Conservation (phyloP, 371 early-diverging fungal genomes). For the Syncephalastrum monosporum region DNA sequence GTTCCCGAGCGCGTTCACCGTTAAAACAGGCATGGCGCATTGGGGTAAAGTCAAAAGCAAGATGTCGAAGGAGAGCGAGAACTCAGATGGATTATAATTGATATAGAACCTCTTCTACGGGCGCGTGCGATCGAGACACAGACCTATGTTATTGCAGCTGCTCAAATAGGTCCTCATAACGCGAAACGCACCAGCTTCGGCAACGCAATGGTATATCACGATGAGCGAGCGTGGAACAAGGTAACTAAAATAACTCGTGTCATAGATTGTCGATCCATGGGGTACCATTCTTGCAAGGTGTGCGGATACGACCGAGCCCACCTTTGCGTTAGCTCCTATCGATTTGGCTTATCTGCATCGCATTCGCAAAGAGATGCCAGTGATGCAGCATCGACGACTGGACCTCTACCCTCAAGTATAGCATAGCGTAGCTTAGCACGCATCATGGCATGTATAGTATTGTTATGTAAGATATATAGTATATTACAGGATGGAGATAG, state of each 20-base stretch:
- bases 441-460: too few species aligned
- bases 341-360: slow-evolving; percentile 59
- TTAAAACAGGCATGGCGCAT: slow-evolving; percentile 81
- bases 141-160: slow-evolving; percentile 66
- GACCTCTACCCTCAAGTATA: slow-evolving; percentile 57
- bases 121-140: slow-evolving; percentile 90
- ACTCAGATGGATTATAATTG: background rate
- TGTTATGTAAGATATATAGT: too few species aligned
- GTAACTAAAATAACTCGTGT: background rate
- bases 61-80: background rate
- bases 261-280: slow-evolving; percentile 51
- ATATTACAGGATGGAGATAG: too few species aligned
- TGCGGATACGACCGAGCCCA: slow-evolving; percentile 37
- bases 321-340: slow-evolving; percentile 63
- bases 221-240: background rate
- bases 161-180: slow-evolving; percentile 80
- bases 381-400: slow-evolving; percentile 63
- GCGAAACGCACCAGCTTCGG: slow-evolving; percentile 75
- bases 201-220: slow-evolving; percentile 66
- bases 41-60: slow-evolving; percentile 60
- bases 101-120: slow-evolving; percentile 65
- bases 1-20: slow-evolving; percentile 87
- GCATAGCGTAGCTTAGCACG: background rate
- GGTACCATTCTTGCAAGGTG: slow-evolving; percentile 67
- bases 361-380: slow-evolving; percentile 74